Percentiles rank a stretch among this genome's conserved stretches.
phyloP scores from a whole-genome alignment of 495 filamentous ascomycete species.

The Penicillium fimorum region DNA sequence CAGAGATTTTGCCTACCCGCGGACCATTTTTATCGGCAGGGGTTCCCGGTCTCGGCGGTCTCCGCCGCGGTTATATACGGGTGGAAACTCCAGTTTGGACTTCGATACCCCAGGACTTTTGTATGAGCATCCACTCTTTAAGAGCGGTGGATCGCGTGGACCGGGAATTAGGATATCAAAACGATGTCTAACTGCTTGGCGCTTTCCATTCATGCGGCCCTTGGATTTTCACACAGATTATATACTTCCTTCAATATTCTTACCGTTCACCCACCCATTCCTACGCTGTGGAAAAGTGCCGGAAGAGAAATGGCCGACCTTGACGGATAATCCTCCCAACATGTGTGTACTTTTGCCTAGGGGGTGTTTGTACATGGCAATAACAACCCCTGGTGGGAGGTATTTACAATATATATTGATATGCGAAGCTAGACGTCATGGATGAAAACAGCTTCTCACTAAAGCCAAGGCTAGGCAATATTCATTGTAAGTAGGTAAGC shows the following conservation, averaged over 20 bases:
- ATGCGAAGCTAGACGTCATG: not conserved
- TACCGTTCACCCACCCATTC: constrained; percentile 4
- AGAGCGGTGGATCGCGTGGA: not conserved
- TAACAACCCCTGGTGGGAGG: not conserved
- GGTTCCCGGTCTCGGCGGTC: not conserved
- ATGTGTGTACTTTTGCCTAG: not conserved
- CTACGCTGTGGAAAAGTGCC: constrained; percentile 45
- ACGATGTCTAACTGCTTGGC: not conserved
- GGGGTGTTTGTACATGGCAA: not conserved
- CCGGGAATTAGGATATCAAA: not conserved
- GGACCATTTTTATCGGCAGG: constrained; percentile 1
- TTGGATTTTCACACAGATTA: not conserved
- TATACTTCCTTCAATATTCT: not conserved
- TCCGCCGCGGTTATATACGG: constrained; percentile 6
- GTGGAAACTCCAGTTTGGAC: not conserved
- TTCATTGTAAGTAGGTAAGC: not conserved
- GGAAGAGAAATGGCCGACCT: constrained; percentile 47
- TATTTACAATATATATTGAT: not conserved
- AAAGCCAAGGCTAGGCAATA: not conserved
- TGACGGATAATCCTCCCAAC: constrained; percentile 16
- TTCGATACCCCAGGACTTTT: not conserved
- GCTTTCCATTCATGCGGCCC: not conserved
- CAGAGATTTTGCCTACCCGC: constrained; percentile 6
- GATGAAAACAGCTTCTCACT: not conserved
- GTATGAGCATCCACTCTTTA: not conserved